phyloP scores from a whole-genome alignment of 352 stramenopile genomes.

The Globisporangium spiculum region DNA sequence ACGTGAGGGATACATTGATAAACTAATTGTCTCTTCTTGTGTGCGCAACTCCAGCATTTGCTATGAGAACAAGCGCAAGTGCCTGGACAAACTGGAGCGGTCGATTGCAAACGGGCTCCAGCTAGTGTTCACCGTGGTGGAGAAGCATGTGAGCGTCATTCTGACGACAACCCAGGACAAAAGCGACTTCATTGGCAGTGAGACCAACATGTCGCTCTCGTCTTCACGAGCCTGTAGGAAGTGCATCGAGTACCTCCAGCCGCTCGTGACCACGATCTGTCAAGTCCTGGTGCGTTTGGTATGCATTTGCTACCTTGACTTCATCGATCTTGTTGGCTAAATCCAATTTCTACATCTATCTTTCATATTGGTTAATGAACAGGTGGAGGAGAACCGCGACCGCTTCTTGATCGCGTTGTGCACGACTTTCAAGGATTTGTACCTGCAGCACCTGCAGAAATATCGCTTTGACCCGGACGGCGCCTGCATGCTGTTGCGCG shows the following conservation, averaged over 20 bases:
- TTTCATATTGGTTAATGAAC: not conserved
- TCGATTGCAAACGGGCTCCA: conserved; percentile 44
- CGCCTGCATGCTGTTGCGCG: conserved; percentile 76
- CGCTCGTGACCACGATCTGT: conserved; percentile 46
- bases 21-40: not conserved
- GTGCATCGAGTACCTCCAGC: conserved; percentile 68
- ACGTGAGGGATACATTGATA: not conserved
- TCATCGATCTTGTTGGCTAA: not conserved
- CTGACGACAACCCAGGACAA: conserved; percentile 65
- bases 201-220: conserved; percentile 71
- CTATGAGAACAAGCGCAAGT: conserved; percentile 71
- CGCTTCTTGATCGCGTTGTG: conserved; percentile 54
- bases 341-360: not conserved
- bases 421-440: conserved; percentile 68
- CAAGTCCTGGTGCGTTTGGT: conserved; percentile 46
- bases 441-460: conserved; percentile 70
- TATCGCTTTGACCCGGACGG: conserved; percentile 81
- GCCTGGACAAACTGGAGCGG: conserved; percentile 60
- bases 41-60: conserved; percentile 48
- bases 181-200: conserved; percentile 68
- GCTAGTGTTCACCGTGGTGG: conserved; percentile 57
- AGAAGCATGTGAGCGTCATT: conserved; percentile 52
- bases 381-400: conserved; percentile 65
- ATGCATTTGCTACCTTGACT: not conserved
- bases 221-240: conserved; percentile 67